A percentile compares a stretch with the other conserved stretches of the same genome.
Conservation (phyloP, 2,329 filamentous ascomycete genomes). For the Lecanosticta acicola region DNA sequence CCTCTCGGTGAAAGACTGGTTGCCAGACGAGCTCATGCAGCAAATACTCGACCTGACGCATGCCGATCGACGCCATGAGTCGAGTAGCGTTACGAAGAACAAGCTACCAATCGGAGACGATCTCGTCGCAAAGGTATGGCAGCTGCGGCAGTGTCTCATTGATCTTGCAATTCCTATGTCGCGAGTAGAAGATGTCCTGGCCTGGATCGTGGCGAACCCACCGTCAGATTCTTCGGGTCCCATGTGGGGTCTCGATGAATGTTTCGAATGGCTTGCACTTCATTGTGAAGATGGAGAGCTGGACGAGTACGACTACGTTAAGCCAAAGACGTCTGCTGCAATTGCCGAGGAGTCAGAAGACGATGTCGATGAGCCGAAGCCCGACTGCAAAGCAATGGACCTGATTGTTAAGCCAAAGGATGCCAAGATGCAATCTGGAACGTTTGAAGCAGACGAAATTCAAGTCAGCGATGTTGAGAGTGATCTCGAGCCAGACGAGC, state of each 20-base stretch:
- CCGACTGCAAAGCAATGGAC: too few relatives aligned
- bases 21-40: conserved; percentile 72
- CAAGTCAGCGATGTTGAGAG: conserved; percentile 47
- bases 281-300: conserved; percentile 51
- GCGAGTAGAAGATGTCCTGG: conserved; percentile 58
- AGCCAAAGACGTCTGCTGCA: conserved; percentile 16
- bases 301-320: conserved; percentile 31
- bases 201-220: conserved; percentile 56
- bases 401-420: too few relatives aligned
- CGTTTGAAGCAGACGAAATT: conserved; percentile 26
- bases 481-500: conserved; percentile 46
- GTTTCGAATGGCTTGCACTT: conserved; percentile 83
- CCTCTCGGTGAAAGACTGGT: conserved; percentile 69
- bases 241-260: conserved; percentile 77
- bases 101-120: conserved; percentile 64
- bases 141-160: conserved; percentile 65
- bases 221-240: conserved; percentile 47
- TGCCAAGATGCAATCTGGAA: neutral
- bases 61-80: conserved; percentile 45
- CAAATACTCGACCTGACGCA: conserved; percentile 68
- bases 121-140: conserved; percentile 75
- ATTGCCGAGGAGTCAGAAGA: conserved; percentile 6
- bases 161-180: conserved; percentile 62
- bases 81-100: conserved; percentile 44
- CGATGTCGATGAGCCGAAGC: conserved; percentile 1